Evolutionary conservation across 2,329 filamentous ascomycete species (phyloP).

Genomic region (Ustilaginoidea virens): DNA sequence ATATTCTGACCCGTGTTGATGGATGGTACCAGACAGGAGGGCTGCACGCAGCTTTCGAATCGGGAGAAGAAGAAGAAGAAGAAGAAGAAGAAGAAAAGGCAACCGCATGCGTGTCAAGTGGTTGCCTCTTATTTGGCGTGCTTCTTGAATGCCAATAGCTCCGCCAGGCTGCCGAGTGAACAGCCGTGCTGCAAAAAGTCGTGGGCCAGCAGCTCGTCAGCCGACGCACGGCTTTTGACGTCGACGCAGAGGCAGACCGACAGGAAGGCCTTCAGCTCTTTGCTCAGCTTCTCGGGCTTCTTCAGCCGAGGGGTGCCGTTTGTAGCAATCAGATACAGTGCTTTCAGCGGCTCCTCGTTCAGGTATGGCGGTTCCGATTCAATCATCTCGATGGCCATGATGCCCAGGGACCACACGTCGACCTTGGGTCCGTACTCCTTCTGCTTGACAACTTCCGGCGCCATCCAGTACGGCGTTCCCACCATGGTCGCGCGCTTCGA

Average conservation of each 20-base stretch:
- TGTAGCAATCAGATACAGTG: constrained; percentile 91
- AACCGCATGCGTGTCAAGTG: no score
- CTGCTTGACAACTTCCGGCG: constrained; percentile 96
- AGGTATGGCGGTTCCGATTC: constrained; percentile 96
- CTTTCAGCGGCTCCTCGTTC: constrained; percentile 95
- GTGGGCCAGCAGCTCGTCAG: constrained; percentile 75
- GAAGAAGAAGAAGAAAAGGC: no score
- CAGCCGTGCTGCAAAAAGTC: constrained; percentile 93
- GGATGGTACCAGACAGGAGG: no score
- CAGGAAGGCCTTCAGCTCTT: constrained; percentile 94
- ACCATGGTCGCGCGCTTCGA: constrained; percentile 98
- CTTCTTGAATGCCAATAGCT: constrained; percentile 78
- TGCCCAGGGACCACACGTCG: constrained; percentile 96
- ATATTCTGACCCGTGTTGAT: no score
- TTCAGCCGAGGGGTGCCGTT: constrained; percentile 94
- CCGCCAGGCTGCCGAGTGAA: constrained; percentile 64
- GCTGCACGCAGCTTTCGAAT: no score
- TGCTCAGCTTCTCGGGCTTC: constrained; percentile 95
- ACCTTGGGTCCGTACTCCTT: constrained; percentile 98
- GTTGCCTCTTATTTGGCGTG: constrained; percentile 39
- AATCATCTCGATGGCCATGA: constrained; percentile 99
- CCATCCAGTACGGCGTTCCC: constrained; percentile 99
- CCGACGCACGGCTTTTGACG: constrained; percentile 84
- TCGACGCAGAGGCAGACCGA: constrained; percentile 94
- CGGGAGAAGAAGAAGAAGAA: no score